Base-by-base conservation (phyloP, 2,329 filamentous ascomycete species). In the Phialophora verrucosa region DNA sequence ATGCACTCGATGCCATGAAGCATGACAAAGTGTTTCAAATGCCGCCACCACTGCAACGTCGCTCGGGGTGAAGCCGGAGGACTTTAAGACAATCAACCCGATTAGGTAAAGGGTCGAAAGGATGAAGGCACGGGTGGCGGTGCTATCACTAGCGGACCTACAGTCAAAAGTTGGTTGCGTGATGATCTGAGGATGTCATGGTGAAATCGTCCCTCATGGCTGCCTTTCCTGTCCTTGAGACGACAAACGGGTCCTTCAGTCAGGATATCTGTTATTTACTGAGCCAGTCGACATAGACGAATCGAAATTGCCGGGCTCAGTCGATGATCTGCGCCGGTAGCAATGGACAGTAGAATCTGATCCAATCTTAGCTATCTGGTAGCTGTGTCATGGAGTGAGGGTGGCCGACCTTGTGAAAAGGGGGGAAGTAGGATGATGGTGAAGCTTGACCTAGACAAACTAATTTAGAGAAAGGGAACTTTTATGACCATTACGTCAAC, bases 331-430 rank as follows among this genome's bases (percentile, higher is more conserved):
- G n/a, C 51, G 59, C 35, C 25, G 35, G 59, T 44, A 62, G 32
- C 35, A 51, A 62, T 62, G 17, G 58, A 63, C 11, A 58, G 54
- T 58, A 59, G 61, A 63, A 31, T 63, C 61, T 63, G 42, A 63
- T 63, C 54, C 25, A 32, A 63, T 57, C 23, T 58, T 63, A n/a
- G 35, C 61, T 63, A 27, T 35, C 35, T 63, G 14, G n/a, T 63
- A 63, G 61, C 29, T 63, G 42, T 58, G 20, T 63, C 6, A 63
- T 27, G 4, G 27, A 27, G 27, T 27, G 4, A 27, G 27, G 27
- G 27, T 27, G 4, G 27, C 27, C 27, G 27, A 27, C 27, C 27
- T 27, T 25, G 23, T 25, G 23, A 25, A 25, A 25, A 25, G 23
- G 23, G 23, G 23, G 23, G 23, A 25, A 25, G 23, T 25, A 25